Base-by-base conservation (phyloP, 495 filamentous ascomycete species). In the Glutinoglossum americanum region DNA sequence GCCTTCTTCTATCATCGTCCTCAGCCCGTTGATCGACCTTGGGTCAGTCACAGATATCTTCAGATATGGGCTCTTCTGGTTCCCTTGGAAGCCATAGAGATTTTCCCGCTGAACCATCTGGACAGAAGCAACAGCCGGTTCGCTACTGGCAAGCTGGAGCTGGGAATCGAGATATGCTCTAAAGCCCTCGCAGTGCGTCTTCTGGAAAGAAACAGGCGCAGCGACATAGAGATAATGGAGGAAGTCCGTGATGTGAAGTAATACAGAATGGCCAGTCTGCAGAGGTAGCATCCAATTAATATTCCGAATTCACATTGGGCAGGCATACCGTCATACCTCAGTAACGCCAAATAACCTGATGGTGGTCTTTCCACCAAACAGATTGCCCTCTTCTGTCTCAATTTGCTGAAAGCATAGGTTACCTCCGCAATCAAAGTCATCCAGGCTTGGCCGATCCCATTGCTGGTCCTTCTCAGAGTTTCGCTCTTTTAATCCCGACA, bases 341-440 rank as follows among this genome's bases (percentile, higher is more conserved):
- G 90, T 96, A n/a, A 96, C 87, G 63, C 92, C 92, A 68, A 96
- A 99, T 15, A 99, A 76, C 69, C 87, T 87, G 59, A 97, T 76
- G 0, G 85, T 79, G 1, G 84, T 72, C 63, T 77, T 81, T 19
- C 84, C 85, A 59, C 82, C 81, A 67, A 75, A 63, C 6, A 95
- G 62, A 2, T 77, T 80, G 21, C 92, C 89, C 68, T 97, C 90
- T 63, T 97, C 90, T 4, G 80, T 83, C 62, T 99, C 92, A 66
- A 99, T 97, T 65, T 93, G 85, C 69, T 97, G 92, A 68, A 97
- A 97, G 64, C 76, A 80, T 11, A 99, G 74, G 47, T 92, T 78
- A 49, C 68, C 83, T 30, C 71, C 62, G n/a, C 81, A 77, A 60
- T 90, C 71, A 66, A 89, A 95, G 51, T 77, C 73, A 5, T 77